Conservation (phyloP, 1,139 yeast genomes). For the Arxiozyma telluris region DNA sequence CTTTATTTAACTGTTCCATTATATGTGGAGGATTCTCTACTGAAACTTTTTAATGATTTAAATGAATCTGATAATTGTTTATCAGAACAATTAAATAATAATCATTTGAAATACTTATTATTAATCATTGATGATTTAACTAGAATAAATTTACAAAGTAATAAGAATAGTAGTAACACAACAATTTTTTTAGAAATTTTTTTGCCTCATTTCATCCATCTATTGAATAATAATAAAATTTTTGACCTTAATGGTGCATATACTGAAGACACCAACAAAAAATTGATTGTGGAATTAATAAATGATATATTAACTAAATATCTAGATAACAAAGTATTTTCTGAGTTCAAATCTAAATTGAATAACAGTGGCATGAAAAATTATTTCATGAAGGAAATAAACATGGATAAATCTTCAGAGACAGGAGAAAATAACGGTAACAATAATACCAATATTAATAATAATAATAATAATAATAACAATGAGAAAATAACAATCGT, state of each 20-base stretch:
- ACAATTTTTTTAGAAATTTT: conserved; percentile 13
- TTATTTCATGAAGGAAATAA: not conserved
- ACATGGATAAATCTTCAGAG: not conserved
- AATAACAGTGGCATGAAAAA: not conserved
- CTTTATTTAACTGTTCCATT: conserved; percentile 22
- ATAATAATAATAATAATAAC: not conserved
- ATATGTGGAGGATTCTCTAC: conserved; percentile 8
- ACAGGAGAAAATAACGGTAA: not conserved
- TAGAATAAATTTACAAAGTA: conserved; percentile 11
- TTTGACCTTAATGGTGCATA: not conserved
- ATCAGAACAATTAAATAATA: not conserved
- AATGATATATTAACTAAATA: conserved; percentile 16
- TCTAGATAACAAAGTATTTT: not conserved
- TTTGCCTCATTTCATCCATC: conserved; percentile 10
- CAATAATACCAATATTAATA: not conserved
- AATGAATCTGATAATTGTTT: not conserved
- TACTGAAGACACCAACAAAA: conserved; percentile 1
- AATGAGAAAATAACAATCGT: not conserved
- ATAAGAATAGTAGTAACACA: conserved; percentile 12
- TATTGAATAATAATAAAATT: not conserved
- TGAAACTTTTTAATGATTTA: conserved; percentile 6
- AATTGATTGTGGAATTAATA: conserved; percentile 11
- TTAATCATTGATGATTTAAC: conserved; percentile 9
- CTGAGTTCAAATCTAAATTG: conserved; percentile 6
- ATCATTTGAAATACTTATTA: conserved; percentile 3